Evolutionary conservation across 371 early-diverging fungal species (phyloP).

Genomic region (Coemansia sp.): DNA sequence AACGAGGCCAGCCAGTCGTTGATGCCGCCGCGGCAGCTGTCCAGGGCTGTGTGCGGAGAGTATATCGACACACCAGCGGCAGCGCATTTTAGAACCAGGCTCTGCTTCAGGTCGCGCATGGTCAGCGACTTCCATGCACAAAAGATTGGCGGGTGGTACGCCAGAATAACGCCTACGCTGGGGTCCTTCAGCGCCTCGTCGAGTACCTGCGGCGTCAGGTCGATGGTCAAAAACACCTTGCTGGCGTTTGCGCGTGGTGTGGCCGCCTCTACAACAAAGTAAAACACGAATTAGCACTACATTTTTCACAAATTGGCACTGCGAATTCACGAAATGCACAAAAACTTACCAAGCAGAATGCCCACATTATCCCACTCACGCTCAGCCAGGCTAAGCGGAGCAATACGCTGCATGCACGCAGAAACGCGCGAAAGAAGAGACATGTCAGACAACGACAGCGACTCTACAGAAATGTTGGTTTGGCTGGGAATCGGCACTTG

Average conservation of each 20-base stretch:
- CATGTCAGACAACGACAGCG: constrained; percentile 28
- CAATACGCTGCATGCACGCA: constrained; percentile 73
- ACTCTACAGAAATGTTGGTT: constrained; percentile 4
- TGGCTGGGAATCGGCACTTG: constrained; percentile 10
- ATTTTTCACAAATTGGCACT: background rate
- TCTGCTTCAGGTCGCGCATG: constrained; percentile 71
- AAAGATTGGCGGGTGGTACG: constrained; percentile 98
- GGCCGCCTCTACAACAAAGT: constrained; percentile 62
- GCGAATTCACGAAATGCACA: background rate
- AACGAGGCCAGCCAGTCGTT: constrained; percentile 83
- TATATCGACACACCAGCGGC: constrained; percentile 88
- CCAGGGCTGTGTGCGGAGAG: constrained; percentile 96
- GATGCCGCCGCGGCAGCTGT: constrained; percentile 80
- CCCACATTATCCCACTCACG: constrained; percentile 97
- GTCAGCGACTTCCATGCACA: constrained; percentile 78
- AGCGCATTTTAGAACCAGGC: constrained; percentile 78
- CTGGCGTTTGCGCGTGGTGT: constrained; percentile 64
- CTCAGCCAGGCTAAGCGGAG: constrained; percentile 87
- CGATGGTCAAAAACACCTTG: constrained; percentile 93
- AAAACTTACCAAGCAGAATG: constrained; percentile 68
- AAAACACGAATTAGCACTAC: background rate
- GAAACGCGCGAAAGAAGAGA: constrained; percentile 45
- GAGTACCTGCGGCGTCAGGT: constrained; percentile 84
- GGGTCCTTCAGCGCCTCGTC: constrained; percentile 85
- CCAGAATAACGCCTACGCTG: constrained; percentile 81